These are phyloP conservation scores for Isoetes taiwanensis DNA, from an alignment of 75 land plant species.

Conservation along the genomic window DNA sequence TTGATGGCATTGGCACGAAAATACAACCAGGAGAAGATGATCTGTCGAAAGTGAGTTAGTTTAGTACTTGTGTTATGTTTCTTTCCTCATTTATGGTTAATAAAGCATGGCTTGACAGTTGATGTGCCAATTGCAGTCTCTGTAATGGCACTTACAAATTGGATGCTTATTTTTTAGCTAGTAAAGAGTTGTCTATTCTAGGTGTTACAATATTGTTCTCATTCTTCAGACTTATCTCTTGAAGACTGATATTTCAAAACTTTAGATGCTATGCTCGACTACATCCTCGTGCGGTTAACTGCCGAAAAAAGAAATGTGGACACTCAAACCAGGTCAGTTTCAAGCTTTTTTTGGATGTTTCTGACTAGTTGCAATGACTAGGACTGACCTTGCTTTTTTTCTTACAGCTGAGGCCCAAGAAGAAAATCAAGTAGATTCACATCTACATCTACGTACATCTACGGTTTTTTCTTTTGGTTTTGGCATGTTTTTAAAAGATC, in stretches of 20 bases:
- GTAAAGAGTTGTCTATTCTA: background rate
- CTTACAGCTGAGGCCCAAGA: conserved; percentile 50
- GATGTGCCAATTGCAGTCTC: background rate
- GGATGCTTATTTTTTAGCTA: background rate
- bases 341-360: background rate
- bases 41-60: conserved; percentile 50
- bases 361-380: background rate
- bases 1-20: conserved; percentile 59
- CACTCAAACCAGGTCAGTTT: conserved; percentile 44
- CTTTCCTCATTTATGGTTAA: background rate
- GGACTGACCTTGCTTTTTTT: background rate
- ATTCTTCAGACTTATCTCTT: no score
- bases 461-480: no score
- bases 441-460: no score
- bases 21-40: conserved; percentile 70
- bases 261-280: conserved; percentile 70
- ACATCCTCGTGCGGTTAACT: conserved; percentile 65
- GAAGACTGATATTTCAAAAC: no score
- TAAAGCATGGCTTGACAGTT: background rate
- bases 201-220: no score
- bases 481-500: no score
- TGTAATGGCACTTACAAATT: background rate
- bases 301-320: conserved; percentile 62
- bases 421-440: conserved; percentile 48
- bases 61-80: background rate